Base-by-base conservation (phyloP, 164 flowering plant species). In the Buxus sempervirens region DNA sequence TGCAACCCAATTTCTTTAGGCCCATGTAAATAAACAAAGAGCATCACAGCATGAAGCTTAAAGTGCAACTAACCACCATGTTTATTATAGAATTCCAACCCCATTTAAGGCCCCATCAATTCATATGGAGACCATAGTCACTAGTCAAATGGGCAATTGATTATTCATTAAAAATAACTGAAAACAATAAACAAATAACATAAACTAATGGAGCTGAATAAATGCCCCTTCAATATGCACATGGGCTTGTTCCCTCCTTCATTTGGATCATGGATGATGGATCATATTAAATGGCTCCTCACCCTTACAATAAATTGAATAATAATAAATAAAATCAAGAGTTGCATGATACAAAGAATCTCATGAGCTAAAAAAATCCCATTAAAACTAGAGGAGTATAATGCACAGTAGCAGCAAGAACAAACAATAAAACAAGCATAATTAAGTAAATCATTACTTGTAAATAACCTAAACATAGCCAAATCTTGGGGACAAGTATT, bases 231-330 rank as follows among this genome's bases (percentile, higher is more conserved):
- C 70, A 77, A 75, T 79, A 72, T 70, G 72, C 91, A 87, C 91
- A 85, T 87, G 91, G 65, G 63, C 58, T 55, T 85, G 87, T 72
- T 81, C 87, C 87, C 85, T 68, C 60, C 65, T 64, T 38, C 73
- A 64, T 54, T 68, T 60, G 67, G 55, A 10, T 62, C 75, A 45
- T 45, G 51, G 18, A 10, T 32, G 38, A 41, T 68, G 68, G 41
- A 56, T 23, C 54, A 22, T 60, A 24, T 41, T 23, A 23, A 23
- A 16, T 15, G 60, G 13, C 21, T 54, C 56, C 23, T 19, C 19
- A 26, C 28, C 58, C 24, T 48, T 32, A 20, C 27, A 20, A 19
- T 22, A 55, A 19, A 65, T 41, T 38, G 62, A 54, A 5, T 57
- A 64, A 51, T 22, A 42, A 54, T 45, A 77, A 67, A 41, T 25